Evolutionary conservation across 2,329 filamentous ascomycete genomes (phyloP).

Genomic region (Aspergillus quadricinctus): DNA sequence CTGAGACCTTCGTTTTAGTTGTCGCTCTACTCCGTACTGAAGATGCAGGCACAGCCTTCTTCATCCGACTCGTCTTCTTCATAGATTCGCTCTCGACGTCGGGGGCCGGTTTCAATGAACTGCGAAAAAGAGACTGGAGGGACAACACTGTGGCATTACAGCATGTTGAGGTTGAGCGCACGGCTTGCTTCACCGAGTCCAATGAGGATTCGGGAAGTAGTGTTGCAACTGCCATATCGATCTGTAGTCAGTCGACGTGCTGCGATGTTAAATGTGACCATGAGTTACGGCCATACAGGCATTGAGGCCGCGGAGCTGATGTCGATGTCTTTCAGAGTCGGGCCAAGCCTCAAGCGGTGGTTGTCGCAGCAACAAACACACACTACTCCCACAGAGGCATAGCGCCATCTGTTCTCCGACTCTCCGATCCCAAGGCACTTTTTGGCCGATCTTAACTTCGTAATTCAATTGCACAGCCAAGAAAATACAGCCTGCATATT

Average conservation of each 20-base stretch:
- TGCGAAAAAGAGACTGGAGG: conserved; percentile 37
- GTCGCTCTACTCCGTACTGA: conserved; percentile 20
- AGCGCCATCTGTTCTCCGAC: neutral
- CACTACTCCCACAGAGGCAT: conserved; percentile 14
- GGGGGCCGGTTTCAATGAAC: conserved; percentile 15
- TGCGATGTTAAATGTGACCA: conserved; percentile 11
- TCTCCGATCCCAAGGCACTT: neutral
- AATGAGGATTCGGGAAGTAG: conserved; percentile 27
- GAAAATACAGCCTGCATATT: neutral
- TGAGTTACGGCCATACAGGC: conserved; percentile 13
- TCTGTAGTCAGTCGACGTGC: conserved; percentile 1
- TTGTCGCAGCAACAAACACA: conserved; percentile 9
- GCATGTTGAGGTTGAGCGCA: conserved; percentile 53
- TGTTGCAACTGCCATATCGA: conserved; percentile 30
- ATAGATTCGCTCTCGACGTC: conserved; percentile 18
- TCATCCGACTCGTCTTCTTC: conserved; percentile 20
- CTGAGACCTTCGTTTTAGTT: conserved; percentile 21
- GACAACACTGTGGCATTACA: conserved; percentile 41
- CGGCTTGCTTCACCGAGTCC: conserved; percentile 51
- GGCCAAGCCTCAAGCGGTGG: conserved; percentile 7
- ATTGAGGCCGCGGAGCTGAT: neutral
- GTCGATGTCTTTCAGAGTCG: neutral
- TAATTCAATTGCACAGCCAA: neutral
- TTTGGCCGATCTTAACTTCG: neutral
- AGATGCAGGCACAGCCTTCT: conserved; percentile 19